Percentiles rank a stretch among this genome's conserved stretches.
These are phyloP conservation scores for Fusarium nelsonii DNA, from an alignment of 2,329 filamentous ascomycete species.

Conservation along the genomic window DNA sequence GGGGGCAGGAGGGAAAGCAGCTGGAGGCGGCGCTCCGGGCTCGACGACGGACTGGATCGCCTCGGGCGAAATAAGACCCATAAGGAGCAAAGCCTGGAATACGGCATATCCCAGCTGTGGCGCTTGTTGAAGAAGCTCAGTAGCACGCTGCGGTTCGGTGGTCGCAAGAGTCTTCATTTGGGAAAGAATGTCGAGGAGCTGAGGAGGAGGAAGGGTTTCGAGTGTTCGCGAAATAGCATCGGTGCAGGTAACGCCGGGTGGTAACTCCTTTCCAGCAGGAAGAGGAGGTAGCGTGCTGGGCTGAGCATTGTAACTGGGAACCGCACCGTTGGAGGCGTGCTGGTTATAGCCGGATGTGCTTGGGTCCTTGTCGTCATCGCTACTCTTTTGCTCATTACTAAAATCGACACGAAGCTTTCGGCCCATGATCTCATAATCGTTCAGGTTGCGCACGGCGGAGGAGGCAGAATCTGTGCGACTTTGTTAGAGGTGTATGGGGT, in stretches of 20 bases:
- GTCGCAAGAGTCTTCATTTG: constrained; percentile 95
- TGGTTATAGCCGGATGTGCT: constrained; percentile 43
- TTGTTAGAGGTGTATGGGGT: constrained; percentile 30
- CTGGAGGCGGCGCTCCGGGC: constrained; percentile 58
- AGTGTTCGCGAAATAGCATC: constrained; percentile 95
- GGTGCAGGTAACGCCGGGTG: constrained; percentile 83
- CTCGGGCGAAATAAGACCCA: constrained; percentile 89
- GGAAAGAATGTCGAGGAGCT: constrained; percentile 91
- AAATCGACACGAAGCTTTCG: constrained; percentile 96
- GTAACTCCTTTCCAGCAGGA: constrained; percentile 85
- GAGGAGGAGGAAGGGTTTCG: constrained; percentile 84
- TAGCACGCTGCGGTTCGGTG: constrained; percentile 83
- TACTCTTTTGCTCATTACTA: constrained; percentile 87
- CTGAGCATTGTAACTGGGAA: constrained; percentile 52
- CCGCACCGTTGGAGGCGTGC: constrained; percentile 52
- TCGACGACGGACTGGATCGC: constrained; percentile 87
- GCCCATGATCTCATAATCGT: constrained; percentile 95
- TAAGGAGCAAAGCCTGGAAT: constrained; percentile 92
- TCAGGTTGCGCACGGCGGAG: constrained; percentile 93
- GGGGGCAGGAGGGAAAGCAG: constrained; percentile 53
- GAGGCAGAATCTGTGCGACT: constrained; percentile 75
- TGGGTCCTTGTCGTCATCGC: constrained; percentile 63
- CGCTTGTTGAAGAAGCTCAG: constrained; percentile 86
- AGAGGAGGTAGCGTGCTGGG: constrained; percentile 78
- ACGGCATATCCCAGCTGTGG: constrained; percentile 95